Base-by-base conservation (phyloP, 306 rosid species). In the Alnus rubra region DNA sequence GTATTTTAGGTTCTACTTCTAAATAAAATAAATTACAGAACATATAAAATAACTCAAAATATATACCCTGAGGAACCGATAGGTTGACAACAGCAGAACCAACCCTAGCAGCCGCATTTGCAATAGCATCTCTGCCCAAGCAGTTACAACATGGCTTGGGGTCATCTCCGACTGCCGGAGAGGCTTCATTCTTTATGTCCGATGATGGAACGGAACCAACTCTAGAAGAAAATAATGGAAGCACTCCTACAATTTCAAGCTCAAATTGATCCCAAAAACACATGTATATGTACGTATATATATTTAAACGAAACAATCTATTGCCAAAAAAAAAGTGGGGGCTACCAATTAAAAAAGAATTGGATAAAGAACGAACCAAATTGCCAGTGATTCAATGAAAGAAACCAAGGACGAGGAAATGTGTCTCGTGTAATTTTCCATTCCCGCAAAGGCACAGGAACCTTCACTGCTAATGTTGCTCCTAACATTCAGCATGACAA, bases 61-160 rank as follows among this genome's bases (percentile, higher is more conserved):
- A 37, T 1, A 81, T 79, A 92, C 97, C 92, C 75, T 86, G 90
- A n/a, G 89, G 84, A 83, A 86, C 74, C 31, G 96, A 83, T 74
- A 92, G 76, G 63, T 95, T 92, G 28, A 95, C 98, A 77, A 95
- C 98, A 53, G 98, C 91, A 68, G 98, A 98, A 5, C 86, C 94
- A 1, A 90, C 95, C 82, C 72, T 85, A 2, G 98, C 91, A 28
- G 98, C 98, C 0, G 98, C 98, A 81, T 90, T 91, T 12, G 98
- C 97, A 82, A 95, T 84, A 23, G 97, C 83, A 83, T 95, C 90
- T 84, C 87, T 88, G 2, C 94, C 88, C 81, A 93, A 85, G 87
- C 90, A 93, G 39, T 72, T 79, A 62, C 59, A 37, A 82, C 82
- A 73, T 9, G 88, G 80, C 76, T 88, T 89, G 7, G 89, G 83